Evolutionary conservation across 1,284 basidiomycete species (phyloP).

Genomic region (Rhodotorula glutinis): DNA sequence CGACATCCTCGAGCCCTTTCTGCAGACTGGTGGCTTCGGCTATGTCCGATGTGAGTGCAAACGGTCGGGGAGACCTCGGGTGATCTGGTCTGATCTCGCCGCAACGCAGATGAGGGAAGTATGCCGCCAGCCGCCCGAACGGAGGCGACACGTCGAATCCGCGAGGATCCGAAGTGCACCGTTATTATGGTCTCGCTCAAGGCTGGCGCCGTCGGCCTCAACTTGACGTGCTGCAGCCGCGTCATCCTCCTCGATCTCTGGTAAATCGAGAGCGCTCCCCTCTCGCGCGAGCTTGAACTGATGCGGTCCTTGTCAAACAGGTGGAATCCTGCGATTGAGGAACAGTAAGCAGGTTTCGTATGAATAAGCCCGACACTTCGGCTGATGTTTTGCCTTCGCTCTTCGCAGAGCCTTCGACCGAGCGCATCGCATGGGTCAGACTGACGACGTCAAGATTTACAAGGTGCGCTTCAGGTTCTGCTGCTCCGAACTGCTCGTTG

Average conservation of each 20-base stretch:
- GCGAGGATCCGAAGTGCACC: constrained; percentile 55
- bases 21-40: constrained; percentile 62
- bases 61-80: too few relatives aligned
- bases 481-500: background rate
- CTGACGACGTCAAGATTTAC: constrained; percentile 80
- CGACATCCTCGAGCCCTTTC: constrained; percentile 78
- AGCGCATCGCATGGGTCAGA: constrained; percentile 67
- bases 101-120: constrained; percentile 32
- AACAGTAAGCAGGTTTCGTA: constrained; percentile 66
- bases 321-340: constrained; percentile 56
- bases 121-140: constrained; percentile 61
- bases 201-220: constrained; percentile 62
- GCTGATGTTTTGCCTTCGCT: background rate
- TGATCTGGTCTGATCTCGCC: background rate
- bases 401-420: constrained; percentile 82
- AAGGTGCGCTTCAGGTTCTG: constrained; percentile 59
- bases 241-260: constrained; percentile 57
- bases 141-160: constrained; percentile 68
- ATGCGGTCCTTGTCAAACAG: background rate
- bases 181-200: constrained; percentile 96
- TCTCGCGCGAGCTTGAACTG: background rate
- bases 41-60: constrained; percentile 76
- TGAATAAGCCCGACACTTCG: background rate
- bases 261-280: constrained; percentile 45
- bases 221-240: constrained; percentile 73